phyloP scores from a whole-genome alignment of 2,329 filamentous ascomycete species.

The Sclerotiophoma versabilis region DNA sequence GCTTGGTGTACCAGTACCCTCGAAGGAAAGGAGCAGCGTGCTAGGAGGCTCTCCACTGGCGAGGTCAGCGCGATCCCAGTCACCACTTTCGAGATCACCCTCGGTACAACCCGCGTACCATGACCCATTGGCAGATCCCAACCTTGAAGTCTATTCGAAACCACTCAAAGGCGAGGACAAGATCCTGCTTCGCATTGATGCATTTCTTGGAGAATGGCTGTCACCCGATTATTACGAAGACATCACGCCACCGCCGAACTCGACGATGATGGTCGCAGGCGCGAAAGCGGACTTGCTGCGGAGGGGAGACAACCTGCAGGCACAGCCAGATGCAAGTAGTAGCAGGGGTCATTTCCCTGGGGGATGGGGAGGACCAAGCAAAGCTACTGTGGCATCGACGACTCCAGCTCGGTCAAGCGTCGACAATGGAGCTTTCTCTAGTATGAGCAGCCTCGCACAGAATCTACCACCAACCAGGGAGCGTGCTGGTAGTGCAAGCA shows the following conservation, averaged over 20 bases:
- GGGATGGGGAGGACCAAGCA: constrained; percentile 59
- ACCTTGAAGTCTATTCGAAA: constrained; percentile 44
- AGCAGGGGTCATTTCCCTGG: constrained; percentile 60
- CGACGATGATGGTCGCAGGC: constrained; percentile 83
- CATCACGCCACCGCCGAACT: constrained; percentile 87
- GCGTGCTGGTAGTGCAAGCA: constrained; percentile 55
- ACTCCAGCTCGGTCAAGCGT: constrained; percentile 25
- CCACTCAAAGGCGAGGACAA: constrained; percentile 45
- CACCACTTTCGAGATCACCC: constrained; percentile 23
- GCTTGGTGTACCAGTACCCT: constrained; percentile 28
- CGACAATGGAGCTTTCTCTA: constrained; percentile 30
- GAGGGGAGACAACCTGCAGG: constrained; percentile 70
- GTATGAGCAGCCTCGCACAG: constrained; percentile 49
- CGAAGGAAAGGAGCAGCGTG: constrained; percentile 23
- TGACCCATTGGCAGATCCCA: constrained; percentile 49
- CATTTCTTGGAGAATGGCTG: constrained; percentile 95
- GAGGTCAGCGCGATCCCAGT: constrained; percentile 17
- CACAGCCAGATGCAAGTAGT: constrained; percentile 49
- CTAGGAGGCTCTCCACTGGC: constrained; percentile 20
- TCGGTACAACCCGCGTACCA: constrained; percentile 31
- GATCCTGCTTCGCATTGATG: constrained; percentile 75
- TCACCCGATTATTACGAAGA: constrained; percentile 91
- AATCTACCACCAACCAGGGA: constrained; percentile 50
- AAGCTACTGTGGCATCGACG: constrained; percentile 34
- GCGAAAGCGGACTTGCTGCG: constrained; percentile 88